Conservation (phyloP, 2,329 filamentous ascomycete genomes). For the Penicillium brevicompactum region DNA sequence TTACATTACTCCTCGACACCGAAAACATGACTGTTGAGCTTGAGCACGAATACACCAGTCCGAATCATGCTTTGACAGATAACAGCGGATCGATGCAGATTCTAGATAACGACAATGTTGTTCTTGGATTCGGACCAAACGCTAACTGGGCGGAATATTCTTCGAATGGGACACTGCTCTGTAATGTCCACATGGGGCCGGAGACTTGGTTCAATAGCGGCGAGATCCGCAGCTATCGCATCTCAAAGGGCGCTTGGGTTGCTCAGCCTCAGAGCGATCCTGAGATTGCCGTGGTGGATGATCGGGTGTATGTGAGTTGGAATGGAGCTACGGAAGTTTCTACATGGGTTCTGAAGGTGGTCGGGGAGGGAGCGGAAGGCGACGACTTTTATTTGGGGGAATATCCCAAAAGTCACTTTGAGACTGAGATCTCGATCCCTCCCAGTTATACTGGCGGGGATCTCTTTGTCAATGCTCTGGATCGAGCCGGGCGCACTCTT, state of each 20-base stretch:
- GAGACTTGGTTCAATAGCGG: constrained; percentile 37
- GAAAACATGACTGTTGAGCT: constrained; percentile 44
- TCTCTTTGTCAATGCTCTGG: neutral
- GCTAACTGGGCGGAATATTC: constrained; percentile 55
- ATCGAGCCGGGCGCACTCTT: neutral
- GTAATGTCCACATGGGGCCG: constrained; percentile 53
- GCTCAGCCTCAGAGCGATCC: constrained; percentile 47
- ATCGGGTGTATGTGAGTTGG: constrained; percentile 46
- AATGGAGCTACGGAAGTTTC: constrained; percentile 49
- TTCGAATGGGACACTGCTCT: constrained; percentile 53
- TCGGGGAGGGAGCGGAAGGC: neutral
- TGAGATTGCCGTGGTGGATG: constrained; percentile 26
- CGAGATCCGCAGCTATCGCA: constrained; percentile 56
- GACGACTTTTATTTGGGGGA: neutral
- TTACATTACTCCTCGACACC: constrained; percentile 44
- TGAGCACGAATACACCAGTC: constrained; percentile 39
- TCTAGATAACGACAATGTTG: constrained; percentile 46
- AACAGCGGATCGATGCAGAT: constrained; percentile 38
- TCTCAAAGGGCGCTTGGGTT: constrained; percentile 57
- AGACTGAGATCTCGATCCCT: neutral
- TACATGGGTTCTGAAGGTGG: constrained; percentile 19
- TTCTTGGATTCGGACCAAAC: constrained; percentile 55
- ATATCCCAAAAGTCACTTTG: neutral
- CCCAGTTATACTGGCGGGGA: neutral
- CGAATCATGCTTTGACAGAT: constrained; percentile 42